Evolutionary conservation across 805 yeast genomes (phyloP), one percentile per base, ranked within the genome.

Genomic region (Kluyveromyces siamensis): DNA sequence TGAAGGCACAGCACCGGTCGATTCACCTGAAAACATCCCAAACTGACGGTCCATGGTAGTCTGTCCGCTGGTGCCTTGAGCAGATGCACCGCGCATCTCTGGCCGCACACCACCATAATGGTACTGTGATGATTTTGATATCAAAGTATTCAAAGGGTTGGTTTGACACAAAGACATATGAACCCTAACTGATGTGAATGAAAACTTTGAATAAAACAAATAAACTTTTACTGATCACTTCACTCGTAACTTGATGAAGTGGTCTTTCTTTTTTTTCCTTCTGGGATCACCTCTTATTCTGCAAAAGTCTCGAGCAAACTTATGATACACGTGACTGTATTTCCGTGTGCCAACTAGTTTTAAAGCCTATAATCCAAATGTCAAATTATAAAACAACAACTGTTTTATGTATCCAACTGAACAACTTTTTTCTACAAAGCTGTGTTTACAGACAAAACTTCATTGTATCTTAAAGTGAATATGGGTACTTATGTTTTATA

Each of bases 131-230:
- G 21, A 49, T 50, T 33, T 55, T 53, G 21, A 37, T 33, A 46
- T 49, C 50, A 37, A 58, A 48, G 50, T 53, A 55, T 17, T 54
- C 43, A 59, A 47, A 6, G 63, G 60, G 46, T 58, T 55, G 6
- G 47, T 50, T 30, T 52, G 60, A 45, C 63, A 59, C 16, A 45
- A 21, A 7, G 41, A 19, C 37, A 43, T 42, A 18, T 43, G 9
- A 9, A 19, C 4, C 40, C 8, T 37, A n/a, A 37, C 25, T 30
- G 14, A 30, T 30, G 3, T 30, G 14, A 30, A 10, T 30, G 8
- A 30, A 30, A 30, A 30, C 14, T 11, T 8, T 13, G 14, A 30
- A 11, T 8, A 4, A 30, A 30, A 11, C 11, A 11, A 30, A 30
- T 7, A 30, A 30, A 30, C 8, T 13, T 5, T 7, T 30, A 10